Base-by-base conservation (phyloP, 305 asterid species). In the Fraxinus baroniana region DNA sequence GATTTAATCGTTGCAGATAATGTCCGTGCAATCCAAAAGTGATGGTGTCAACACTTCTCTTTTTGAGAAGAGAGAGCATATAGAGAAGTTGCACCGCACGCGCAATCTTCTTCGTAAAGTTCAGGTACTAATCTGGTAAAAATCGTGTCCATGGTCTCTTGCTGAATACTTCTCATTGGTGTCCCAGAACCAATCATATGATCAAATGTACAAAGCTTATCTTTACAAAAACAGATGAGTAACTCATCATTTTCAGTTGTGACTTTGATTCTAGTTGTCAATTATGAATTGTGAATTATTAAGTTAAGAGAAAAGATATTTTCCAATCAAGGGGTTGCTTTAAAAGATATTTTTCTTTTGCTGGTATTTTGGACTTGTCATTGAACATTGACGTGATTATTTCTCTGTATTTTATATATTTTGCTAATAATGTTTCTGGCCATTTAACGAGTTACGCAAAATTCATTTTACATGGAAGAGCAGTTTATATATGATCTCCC, bases 401-500 rank as follows among this genome's bases (percentile, higher is more conserved):
- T 15, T 15, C 41, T 79, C 76, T 66, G 66, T 86, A 78, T 83
- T 18, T 28, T 20, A 77, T 81, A 62, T 72, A 76, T 79, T 75
- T 82, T 80, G 66, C 78, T 77, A 82, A 82, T 77, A 9, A 68
- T 74, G 26, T 37, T 78, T 84, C 78, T 87, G 79, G 80, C 77
- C 72, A 46, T 83, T 76, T 64, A 83, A 83, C 85, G 86, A 90
- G 86, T 89, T 86, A 88, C 86, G 79, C 80, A 83, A 78, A 68
- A 81, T 86, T 82, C 83, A 72, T 82, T 72, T 64, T 89, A 82
- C 83, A 84, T 91, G 92, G 89, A 83, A 86, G 94, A 87, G 89
- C 99, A 96, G 99, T 93, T 96, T 89, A 96, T 96, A 86, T 96
- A 96, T 72, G 99, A 96, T 84, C 91, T 96, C 83, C 99, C 99